Percentiles rank a stretch among this genome's conserved stretches.
Conservation (phyloP, 495 filamentous ascomycete species). For the Neurospora sp. region DNA sequence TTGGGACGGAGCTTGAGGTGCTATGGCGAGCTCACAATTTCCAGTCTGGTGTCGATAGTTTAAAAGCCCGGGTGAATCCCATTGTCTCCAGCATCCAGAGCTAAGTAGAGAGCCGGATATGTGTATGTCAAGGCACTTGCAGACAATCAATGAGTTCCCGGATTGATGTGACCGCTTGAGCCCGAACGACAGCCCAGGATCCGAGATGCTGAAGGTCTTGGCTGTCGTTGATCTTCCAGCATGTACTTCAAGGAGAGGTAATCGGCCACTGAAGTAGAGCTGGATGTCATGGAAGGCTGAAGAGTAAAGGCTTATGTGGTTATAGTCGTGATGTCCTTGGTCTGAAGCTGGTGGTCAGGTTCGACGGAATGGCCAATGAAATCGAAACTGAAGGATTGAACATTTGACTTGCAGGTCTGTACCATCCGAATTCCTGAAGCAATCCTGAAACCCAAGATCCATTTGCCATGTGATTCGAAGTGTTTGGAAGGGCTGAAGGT, state of each 20-base stretch:
- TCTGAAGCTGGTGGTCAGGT: neutral
- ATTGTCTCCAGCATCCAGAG: neutral
- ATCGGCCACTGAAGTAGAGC: neutral
- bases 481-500: neutral
- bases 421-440: constrained; percentile 16
- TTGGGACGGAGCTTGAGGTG: neutral
- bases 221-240: neutral
- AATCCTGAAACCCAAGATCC: constrained; percentile 21
- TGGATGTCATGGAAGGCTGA: neutral
- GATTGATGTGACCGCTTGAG: neutral
- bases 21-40: neutral
- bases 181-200: neutral
- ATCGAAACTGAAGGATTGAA: neutral
- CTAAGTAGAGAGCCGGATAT: neutral
- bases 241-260: neutral
- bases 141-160: neutral
- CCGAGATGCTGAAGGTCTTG: neutral
- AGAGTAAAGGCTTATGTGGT: neutral
- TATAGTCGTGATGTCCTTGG: neutral
- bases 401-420: neutral
- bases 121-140: neutral
- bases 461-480: constrained; percentile 2
- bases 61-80: neutral
- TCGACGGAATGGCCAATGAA: neutral
- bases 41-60: neutral